phyloP scores from a whole-genome alignment of 106 monocot species.

The Acorus gramineus region DNA sequence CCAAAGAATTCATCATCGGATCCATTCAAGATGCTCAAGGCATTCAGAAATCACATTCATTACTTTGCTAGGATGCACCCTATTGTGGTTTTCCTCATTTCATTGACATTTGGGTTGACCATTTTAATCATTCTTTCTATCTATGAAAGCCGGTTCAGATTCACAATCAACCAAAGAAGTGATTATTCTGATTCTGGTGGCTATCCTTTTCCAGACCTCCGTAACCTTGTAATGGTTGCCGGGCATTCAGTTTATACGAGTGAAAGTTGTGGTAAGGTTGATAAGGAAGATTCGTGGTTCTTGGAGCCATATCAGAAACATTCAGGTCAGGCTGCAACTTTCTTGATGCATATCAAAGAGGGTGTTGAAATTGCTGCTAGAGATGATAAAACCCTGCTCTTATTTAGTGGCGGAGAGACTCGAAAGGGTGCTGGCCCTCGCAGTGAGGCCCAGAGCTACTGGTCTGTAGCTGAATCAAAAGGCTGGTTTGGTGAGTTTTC shows the following conservation, averaged over 20 bases:
- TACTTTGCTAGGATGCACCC: constrained; percentile 64
- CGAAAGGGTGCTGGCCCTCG: constrained; percentile 84
- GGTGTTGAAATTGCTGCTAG: constrained; percentile 65
- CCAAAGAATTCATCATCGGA: constrained; percentile 19
- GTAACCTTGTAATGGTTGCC: constrained; percentile 95
- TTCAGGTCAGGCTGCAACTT: constrained; percentile 82
- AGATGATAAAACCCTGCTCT: constrained; percentile 72
- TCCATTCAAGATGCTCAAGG: constrained; percentile 27
- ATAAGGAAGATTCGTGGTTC: constrained; percentile 86
- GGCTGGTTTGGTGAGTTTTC: constrained; percentile 78
- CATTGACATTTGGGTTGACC: constrained; percentile 45
- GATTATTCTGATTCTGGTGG: constrained; percentile 10
- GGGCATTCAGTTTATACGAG: constrained; percentile 94
- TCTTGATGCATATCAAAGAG: constrained; percentile 70
- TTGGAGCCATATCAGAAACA: constrained; percentile 90
- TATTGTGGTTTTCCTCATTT: constrained; percentile 34
- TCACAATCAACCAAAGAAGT: constrained; percentile 23
- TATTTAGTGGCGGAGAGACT: constrained; percentile 99
- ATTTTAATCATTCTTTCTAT: constrained; percentile 52
- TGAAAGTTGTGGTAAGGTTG: constrained; percentile 65
- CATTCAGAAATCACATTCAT: constrained; percentile 22
- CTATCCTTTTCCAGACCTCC: constrained; percentile 54
- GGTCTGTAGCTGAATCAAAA: constrained; percentile 84
- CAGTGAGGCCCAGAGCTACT: constrained; percentile 96
- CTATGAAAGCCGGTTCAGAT: constrained; percentile 42